Evolutionary conservation across 2,329 filamentous ascomycete species (phyloP).

Genomic region (Cladophialophora immunda): DNA sequence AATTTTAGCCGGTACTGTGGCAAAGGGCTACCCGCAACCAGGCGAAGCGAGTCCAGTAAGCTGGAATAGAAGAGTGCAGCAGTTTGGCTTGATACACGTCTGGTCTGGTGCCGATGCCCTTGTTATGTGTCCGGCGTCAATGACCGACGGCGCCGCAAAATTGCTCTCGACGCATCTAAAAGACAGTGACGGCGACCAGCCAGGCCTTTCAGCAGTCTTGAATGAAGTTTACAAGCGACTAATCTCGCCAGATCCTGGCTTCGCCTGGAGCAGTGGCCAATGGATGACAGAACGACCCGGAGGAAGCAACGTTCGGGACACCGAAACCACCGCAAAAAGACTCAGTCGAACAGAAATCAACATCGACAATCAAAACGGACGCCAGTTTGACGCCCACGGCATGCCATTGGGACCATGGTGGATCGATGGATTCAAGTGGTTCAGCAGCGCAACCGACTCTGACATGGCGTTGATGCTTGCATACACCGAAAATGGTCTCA

Average conservation of each 20-base stretch:
- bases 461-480: conserved; percentile 72
- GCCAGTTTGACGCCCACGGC: conserved; percentile 44
- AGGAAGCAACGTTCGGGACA: conserved; percentile 48
- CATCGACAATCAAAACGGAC: conserved; percentile 24
- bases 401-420: conserved; percentile 59
- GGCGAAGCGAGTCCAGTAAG: not conserved
- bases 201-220: conserved; percentile 38
- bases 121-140: conserved; percentile 71
- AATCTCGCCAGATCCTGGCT: conserved; percentile 41
- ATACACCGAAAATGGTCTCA: conserved; percentile 63
- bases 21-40: conserved; percentile 61
- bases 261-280: conserved; percentile 49
- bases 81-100: conserved; percentile 65
- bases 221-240: conserved; percentile 42
- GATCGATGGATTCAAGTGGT: conserved; percentile 76
- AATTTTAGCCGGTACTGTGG: conserved; percentile 65
- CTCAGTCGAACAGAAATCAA: conserved; percentile 31
- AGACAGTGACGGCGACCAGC: conserved; percentile 27
- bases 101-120: conserved; percentile 68
- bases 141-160: conserved; percentile 58
- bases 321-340: conserved; percentile 45
- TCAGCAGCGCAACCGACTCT: conserved; percentile 72
- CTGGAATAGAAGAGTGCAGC: conserved; percentile 64
- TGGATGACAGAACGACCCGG: conserved; percentile 52
- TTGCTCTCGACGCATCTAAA: conserved; percentile 38